Conservation (phyloP, 345 rosid genomes). For the Jatropha curcas region DNA sequence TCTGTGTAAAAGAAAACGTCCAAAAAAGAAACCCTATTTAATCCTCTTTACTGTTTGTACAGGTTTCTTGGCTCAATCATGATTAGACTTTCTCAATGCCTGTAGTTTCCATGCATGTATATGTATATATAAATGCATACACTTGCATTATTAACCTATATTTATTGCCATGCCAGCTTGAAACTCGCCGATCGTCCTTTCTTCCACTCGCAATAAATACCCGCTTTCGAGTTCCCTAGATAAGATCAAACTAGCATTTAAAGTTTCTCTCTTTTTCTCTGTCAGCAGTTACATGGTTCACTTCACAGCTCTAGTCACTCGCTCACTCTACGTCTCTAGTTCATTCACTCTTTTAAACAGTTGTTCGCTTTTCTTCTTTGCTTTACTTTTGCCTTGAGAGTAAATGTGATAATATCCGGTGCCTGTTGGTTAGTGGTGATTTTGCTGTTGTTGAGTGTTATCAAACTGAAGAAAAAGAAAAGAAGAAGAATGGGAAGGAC, state of each 20-base stretch:
- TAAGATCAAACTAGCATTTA: constrained; percentile 37
- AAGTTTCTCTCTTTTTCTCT: constrained; percentile 6
- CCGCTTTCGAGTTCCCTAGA: constrained; percentile 38
- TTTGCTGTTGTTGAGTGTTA: neutral
- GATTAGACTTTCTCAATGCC: constrained; percentile 18
- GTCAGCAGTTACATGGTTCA: neutral
- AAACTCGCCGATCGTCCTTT: constrained; percentile 57
- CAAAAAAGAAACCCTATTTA: constrained; percentile 27
- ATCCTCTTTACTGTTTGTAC: constrained; percentile 29
- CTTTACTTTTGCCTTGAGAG: no score
- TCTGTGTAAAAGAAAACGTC: constrained; percentile 13
- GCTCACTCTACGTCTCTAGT: neutral
- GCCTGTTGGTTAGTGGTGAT: no score
- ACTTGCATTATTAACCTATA: neutral
- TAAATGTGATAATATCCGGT: no score
- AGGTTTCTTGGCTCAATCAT: constrained; percentile 24
- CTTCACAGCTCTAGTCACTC: constrained; percentile 5
- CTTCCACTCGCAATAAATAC: constrained; percentile 23
- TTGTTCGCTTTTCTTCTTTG: neutral
- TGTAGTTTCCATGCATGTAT: constrained; percentile 16
- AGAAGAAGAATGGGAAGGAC: constrained; percentile 30
- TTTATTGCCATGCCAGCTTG: constrained; percentile 55
- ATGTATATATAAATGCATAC: neutral
- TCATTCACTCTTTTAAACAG: neutral
- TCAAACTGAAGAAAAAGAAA: no score